Conservation (phyloP, 106 monocot species). For the Iris macrosiphon region DNA sequence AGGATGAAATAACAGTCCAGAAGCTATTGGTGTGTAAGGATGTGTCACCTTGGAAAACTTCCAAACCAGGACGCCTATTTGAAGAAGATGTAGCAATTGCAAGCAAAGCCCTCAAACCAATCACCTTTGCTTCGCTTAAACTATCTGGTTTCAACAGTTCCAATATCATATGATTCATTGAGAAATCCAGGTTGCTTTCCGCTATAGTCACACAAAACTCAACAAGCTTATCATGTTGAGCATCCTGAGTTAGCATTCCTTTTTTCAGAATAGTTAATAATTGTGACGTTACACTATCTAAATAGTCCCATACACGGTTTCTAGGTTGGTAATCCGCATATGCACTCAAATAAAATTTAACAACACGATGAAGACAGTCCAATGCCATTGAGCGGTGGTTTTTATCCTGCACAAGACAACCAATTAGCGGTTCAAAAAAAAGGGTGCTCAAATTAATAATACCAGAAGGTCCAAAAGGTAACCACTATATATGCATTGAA, state of each 20-base stretch:
- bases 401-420: slow-evolving; percentile 65
- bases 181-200: slow-evolving; percentile 83
- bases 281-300: slow-evolving; percentile 96
- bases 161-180: slow-evolving; percentile 95
- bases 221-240: slow-evolving; percentile 97
- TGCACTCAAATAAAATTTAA: slow-evolving; percentile 85
- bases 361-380: slow-evolving; percentile 94
- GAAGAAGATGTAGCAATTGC: slow-evolving; percentile 83
- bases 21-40: background rate
- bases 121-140: slow-evolving; percentile 93
- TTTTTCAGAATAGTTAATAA: slow-evolving; percentile 76
- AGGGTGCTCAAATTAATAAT: background rate
- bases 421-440: background rate
- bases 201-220: slow-evolving; percentile 98
- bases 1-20: background rate
- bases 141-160: slow-evolving; percentile 84
- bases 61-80: slow-evolving; percentile 58
- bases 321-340: slow-evolving; percentile 74
- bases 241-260: slow-evolving; percentile 89
- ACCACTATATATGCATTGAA: background rate
- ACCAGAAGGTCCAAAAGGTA: too few relatives aligned
- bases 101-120: slow-evolving; percentile 90
- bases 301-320: slow-evolving; percentile 91
- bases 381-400: slow-evolving; percentile 97
- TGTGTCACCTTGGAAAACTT: slow-evolving; percentile 59